Evolutionary conservation across 805 yeast genomes (phyloP).

Genomic region (Sugiyamaella marilandica): DNA sequence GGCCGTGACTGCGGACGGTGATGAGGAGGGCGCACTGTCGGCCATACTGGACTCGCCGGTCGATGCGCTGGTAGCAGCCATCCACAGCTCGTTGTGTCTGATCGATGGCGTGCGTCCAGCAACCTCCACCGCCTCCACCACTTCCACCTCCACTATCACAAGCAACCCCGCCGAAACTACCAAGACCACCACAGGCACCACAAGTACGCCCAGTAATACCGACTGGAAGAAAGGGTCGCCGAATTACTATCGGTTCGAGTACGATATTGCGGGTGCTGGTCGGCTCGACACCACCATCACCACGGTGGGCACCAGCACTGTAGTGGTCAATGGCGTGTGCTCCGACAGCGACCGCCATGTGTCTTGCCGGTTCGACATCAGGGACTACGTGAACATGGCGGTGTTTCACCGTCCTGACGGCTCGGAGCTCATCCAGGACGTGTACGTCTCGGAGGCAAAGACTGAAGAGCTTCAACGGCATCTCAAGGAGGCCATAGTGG

Average conservation of each 20-base stretch:
- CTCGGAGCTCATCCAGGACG: slow-evolving; percentile 18
- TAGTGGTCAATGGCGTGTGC: slow-evolving; percentile 10
- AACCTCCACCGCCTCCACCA: not conserved
- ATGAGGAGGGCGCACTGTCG: slow-evolving; percentile 14
- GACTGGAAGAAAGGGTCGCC: slow-evolving; percentile 20
- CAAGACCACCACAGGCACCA: too few species aligned
- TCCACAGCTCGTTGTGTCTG: slow-evolving; percentile 14
- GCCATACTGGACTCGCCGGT: slow-evolving; percentile 10
- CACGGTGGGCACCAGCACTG: slow-evolving; percentile 12
- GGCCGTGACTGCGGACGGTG: slow-evolving; percentile 12
- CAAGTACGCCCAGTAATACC: too few species aligned
- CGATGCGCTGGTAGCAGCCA: slow-evolving; percentile 21
- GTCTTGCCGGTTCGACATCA: slow-evolving; percentile 8
- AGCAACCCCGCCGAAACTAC: too few species aligned
- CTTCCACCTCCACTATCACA: not conserved
- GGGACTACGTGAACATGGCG: slow-evolving; percentile 11
- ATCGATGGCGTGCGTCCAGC: not conserved
- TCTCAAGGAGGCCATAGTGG: slow-evolving; percentile 2
- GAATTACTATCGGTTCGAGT: slow-evolving; percentile 16
- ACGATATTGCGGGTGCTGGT: slow-evolving; percentile 3
- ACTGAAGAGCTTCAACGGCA: slow-evolving; percentile 11
- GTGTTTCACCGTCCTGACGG: slow-evolving; percentile 22
- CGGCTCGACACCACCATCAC: slow-evolving; percentile 14
- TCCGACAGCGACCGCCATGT: slow-evolving; percentile 13
- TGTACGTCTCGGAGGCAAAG: slow-evolving; percentile 12